These are phyloP conservation scores for Jackrogersella minutella DNA, from an alignment of 495 filamentous ascomycete genomes.

Conservation along the genomic window DNA sequence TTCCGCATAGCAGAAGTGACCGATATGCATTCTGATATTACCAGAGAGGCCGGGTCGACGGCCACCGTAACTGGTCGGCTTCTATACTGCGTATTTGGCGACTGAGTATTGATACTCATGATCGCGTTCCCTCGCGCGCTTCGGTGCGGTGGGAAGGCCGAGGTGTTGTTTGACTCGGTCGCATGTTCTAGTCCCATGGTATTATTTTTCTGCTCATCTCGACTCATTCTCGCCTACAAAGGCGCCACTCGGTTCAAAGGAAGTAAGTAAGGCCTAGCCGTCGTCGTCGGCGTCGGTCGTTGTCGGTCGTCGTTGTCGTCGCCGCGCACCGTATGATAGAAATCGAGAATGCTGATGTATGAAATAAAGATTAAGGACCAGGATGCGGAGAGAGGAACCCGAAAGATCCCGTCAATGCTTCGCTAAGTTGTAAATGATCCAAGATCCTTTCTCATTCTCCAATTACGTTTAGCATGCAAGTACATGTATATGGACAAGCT, in stretches of 20 bases:
- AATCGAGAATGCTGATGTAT: not conserved
- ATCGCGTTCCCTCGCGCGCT: conserved; percentile 21
- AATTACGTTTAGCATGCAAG: conserved; percentile 17
- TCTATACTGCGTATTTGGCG: conserved; percentile 54
- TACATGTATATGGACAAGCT: conserved; percentile 6
- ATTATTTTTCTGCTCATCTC: conserved; percentile 50
- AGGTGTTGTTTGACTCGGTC: conserved; percentile 30
- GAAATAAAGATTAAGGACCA: not conserved
- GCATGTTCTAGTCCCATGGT: conserved; percentile 49
- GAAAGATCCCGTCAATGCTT: conserved; percentile 5
- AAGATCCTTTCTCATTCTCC: conserved; percentile 23
- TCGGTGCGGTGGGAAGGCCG: conserved; percentile 18
- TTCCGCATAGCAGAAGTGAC: conserved; percentile 99
- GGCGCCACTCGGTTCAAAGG: conserved; percentile 26
- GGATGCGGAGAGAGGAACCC: conserved; percentile 1
- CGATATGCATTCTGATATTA: conserved; percentile 98
- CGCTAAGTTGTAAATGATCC: conserved; percentile 6
- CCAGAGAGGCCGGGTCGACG: conserved; percentile 91
- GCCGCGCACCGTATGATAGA: too few relatives aligned
- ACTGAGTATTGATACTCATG: conserved; percentile 21
- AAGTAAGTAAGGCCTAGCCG: not conserved
- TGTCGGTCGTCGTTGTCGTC: too few relatives aligned
- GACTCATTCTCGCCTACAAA: conserved; percentile 52
- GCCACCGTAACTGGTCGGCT: conserved; percentile 73
- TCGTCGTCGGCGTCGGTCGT: not conserved